phyloP scores from a whole-genome alignment of 345 rosid genomes.

The Rhodamnia argentea region DNA sequence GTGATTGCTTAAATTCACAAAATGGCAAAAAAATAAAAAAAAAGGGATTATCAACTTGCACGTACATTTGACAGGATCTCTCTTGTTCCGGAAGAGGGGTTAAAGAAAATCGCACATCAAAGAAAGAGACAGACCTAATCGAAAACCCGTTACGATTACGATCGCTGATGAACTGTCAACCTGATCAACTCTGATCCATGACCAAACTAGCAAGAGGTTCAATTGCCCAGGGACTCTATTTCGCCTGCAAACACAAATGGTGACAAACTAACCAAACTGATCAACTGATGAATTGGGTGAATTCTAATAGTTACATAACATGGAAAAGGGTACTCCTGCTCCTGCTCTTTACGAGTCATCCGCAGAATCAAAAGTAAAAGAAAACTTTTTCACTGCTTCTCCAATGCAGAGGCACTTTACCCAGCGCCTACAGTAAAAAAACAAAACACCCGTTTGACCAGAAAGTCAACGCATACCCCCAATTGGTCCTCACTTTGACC shows the following conservation, averaged over 20 bases:
- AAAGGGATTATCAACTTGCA: neutral
- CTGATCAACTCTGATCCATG: fast-evolving
- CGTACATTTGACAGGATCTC: fast-evolving
- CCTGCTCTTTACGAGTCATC: neutral
- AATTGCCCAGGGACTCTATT: neutral
- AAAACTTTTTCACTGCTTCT: neutral
- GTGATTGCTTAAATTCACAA: neutral
- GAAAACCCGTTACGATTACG: neutral
- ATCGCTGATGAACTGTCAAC: neutral
- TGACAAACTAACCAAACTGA: neutral
- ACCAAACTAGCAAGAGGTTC: neutral
- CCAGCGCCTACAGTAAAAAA: neutral
- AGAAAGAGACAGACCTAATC: neutral
- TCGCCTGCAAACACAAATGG: neutral
- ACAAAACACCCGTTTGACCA: neutral
- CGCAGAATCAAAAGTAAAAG: neutral
- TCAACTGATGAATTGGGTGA: neutral
- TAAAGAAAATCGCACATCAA: neutral
- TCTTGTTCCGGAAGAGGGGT: neutral
- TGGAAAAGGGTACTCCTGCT: neutral
- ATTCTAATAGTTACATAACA: neutral
- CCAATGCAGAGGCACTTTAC: neutral
- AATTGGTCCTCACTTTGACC: neutral
- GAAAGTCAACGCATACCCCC: neutral
- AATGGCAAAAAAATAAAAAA: too few relatives aligned